phyloP scores from a whole-genome alignment of 345 rosid genomes.

The Moringa oleifera region DNA sequence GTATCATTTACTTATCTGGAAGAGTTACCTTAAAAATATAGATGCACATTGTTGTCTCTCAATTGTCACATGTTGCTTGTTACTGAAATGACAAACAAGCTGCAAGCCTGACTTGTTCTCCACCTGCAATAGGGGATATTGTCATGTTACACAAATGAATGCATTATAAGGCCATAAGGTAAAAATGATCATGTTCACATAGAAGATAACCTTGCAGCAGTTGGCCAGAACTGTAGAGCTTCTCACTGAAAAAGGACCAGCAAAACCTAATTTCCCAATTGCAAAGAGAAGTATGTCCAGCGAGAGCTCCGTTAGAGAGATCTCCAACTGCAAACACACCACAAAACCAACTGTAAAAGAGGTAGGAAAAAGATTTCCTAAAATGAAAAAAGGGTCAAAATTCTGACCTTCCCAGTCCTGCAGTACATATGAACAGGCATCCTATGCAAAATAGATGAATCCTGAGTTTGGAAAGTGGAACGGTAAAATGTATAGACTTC shows the following conservation, averaged over 20 bases:
- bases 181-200: neutral
- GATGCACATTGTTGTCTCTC: slow-evolving; percentile 64
- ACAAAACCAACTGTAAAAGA: slow-evolving; percentile 18
- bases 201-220: slow-evolving; percentile 65
- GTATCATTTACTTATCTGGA: neutral
- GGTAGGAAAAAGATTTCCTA: slow-evolving; percentile 7
- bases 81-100: slow-evolving; percentile 54
- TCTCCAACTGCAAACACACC: slow-evolving; percentile 52
- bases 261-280: slow-evolving; percentile 68
- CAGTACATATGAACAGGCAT: slow-evolving; percentile 72
- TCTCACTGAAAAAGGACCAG: slow-evolving; percentile 83
- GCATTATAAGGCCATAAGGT: neutral
- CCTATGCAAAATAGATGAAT: slow-evolving; percentile 23
- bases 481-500: slow-evolving; percentile 65
- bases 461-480: slow-evolving; percentile 37
- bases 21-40: slow-evolving; percentile 58
- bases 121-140: slow-evolving; percentile 43
- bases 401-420: slow-evolving; percentile 62
- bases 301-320: slow-evolving; percentile 69
- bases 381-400: slow-evolving; percentile 10
- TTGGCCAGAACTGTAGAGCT: slow-evolving; percentile 61
- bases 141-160: neutral
- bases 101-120: slow-evolving; percentile 72
- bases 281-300: slow-evolving; percentile 77
- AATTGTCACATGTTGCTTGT: slow-evolving; percentile 50